Base-by-base conservation (phyloP, 371 early-diverging fungal genomes). In the Mucor piriformis region DNA sequence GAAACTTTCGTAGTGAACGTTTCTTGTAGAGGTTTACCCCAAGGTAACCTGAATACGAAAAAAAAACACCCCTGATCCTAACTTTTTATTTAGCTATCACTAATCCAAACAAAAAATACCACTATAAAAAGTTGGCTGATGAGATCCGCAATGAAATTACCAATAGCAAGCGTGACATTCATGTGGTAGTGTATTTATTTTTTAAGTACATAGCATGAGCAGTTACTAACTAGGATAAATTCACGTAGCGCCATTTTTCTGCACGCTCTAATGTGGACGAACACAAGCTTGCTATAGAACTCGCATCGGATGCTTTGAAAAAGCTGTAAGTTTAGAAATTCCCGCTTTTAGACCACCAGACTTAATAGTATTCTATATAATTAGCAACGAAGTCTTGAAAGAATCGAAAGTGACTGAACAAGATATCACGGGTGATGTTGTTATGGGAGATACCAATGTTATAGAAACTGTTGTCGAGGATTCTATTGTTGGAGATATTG, bases 141-240 rank as follows among this genome's bases (percentile, higher is more conserved):
- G n/a, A 51, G 40, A 60, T 66, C 3, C 29, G 53, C 21, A 29
- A 43, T 11, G 13, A 46, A 3, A 56, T 66, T 6, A 47, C 38
- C 1, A 27, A 47, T 16, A 59, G 16, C 33, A 32, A 27, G 7
- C 16, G 29, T 12, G 37, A 44, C 16, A 24, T 55, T 8, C 42
- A 43, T 37, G 55, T 64, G 65, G 65, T 64, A 64, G 55, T 29
- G 29, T 29, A 29, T n/a, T n/a, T n/a, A n/a, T n/a, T n/a, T n/a
- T n/a, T n/a, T 29, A 29, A 29, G 29, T 4, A 29, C 8, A 29
- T 6, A 6, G 29, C 29, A 29, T 29, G 8, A 29, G 0, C 8
- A 4, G 8, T 6, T 29, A 8, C 8, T 29, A 29, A 29, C 29
- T 29, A 6, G 4, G 8, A 29, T 29, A 29, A 42, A 3, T 54